Percentiles rank a stretch among this genome's conserved stretches.
phyloP scores from a whole-genome alignment of 495 filamentous ascomycete species.

The Alectoria sarmentosa region DNA sequence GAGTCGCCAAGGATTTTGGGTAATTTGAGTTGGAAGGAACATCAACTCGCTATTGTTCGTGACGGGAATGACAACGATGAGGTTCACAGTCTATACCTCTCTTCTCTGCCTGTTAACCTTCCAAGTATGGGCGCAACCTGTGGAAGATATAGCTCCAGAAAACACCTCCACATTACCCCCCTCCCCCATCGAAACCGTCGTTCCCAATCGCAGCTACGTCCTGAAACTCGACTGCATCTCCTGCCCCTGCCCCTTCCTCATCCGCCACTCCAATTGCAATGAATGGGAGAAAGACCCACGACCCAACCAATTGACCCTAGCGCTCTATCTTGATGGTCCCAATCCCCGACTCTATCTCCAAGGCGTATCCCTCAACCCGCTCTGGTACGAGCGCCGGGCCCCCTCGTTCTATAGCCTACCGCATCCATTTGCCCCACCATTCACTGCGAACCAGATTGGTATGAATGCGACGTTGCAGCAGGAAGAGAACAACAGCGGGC shows the following conservation, averaged over 20 bases:
- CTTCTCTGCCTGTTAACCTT: not conserved
- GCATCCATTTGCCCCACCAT: not conserved
- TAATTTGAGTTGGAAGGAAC: not conserved
- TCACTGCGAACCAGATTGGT: not conserved
- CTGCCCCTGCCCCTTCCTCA: not conserved
- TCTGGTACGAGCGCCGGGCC: not conserved
- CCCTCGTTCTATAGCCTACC: not conserved
- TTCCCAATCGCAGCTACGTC: not conserved
- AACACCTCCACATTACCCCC: not conserved
- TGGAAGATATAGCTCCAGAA: not conserved
- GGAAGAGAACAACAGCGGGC: not conserved
- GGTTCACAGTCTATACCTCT: not conserved
- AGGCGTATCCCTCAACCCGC: not conserved
- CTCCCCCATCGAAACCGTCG: not conserved
- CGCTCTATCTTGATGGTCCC: not conserved
- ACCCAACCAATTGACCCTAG: not conserved
- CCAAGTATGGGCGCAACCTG: not conserved
- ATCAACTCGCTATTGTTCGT: not conserved
- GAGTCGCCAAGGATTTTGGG: too few relatives aligned
- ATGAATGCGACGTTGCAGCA: not conserved
- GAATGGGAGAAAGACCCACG: not conserved
- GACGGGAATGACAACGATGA: not conserved
- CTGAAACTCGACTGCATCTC: conserved; percentile 4
- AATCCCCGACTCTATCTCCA: not conserved
- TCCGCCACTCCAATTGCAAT: not conserved